Percentiles rank a stretch among this genome's conserved stretches.
These are phyloP conservation scores for Globisporangium nunn DNA, from an alignment of 352 stramenopile species.

Conservation along the genomic window DNA sequence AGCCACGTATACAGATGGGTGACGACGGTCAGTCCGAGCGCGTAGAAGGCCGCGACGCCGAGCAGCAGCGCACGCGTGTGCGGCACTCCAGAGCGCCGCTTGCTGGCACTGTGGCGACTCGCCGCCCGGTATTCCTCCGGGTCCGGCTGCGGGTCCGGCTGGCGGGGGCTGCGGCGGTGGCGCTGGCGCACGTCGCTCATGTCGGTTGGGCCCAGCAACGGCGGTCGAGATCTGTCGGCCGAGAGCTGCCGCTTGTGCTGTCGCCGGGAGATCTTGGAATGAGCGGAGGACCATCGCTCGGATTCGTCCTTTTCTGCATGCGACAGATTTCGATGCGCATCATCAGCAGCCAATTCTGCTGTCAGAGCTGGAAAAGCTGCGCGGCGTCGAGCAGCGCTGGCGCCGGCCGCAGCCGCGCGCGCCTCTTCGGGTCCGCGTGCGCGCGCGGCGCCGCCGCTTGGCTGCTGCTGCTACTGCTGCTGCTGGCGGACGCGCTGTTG, in stretches of 20 bases:
- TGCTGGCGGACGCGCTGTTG: not conserved
- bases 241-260: not conserved
- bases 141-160: not conserved
- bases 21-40: conserved; percentile 23
- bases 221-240: no score
- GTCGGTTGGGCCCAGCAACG: no score
- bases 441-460: conserved; percentile 2
- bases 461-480: conserved; percentile 1
- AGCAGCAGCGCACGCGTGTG: conserved; percentile 20
- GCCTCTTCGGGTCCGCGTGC: conserved; percentile 13
- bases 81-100: conserved; percentile 11
- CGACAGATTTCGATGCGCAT: not conserved
- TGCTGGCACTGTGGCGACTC: conserved; percentile 1
- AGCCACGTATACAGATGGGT: conserved; percentile 49
- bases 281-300: not conserved
- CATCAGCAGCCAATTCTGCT: not conserved
- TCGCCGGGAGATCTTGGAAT: not conserved
- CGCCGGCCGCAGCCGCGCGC: conserved; percentile 17
- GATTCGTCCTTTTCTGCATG: no score
- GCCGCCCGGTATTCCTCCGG: not conserved
- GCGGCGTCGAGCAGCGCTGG: conserved; percentile 20
- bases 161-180: conserved; percentile 1
- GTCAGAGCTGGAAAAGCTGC: conserved; percentile 5
- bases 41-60: conserved; percentile 41
- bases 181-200: conserved; percentile 7